These are phyloP conservation scores for Ascomycota sp. DNA, from an alignment of 2,329 filamentous ascomycete species.

Conservation along the genomic window DNA sequence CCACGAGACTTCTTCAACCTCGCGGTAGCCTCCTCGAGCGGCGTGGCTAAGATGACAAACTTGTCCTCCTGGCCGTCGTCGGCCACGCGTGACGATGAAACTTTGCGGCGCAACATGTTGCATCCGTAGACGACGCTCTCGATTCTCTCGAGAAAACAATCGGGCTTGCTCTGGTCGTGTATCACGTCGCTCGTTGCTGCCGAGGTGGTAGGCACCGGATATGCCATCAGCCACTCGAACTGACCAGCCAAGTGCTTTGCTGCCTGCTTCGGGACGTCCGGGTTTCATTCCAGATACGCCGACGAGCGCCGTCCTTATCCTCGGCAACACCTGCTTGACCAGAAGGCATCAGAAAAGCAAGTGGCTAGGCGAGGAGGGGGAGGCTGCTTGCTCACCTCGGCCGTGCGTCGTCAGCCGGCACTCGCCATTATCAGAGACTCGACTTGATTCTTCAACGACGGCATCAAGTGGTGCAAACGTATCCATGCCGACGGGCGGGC, in stretches of 20 bases:
- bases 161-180: no score
- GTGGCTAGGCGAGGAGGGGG: no score
- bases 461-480: conserved; percentile 14
- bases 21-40: conserved; percentile 10
- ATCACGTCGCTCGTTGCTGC: no score
- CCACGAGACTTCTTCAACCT: conserved; percentile 5
- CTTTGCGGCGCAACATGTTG: conserved; percentile 26
- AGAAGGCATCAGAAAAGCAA: no score
- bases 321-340: no score
- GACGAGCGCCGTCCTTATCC: conserved; percentile 7
- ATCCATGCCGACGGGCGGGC: conserved; percentile 11
- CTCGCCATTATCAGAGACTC: neutral
- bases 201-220: conserved; percentile 10
- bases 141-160: no score
- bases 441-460: conserved; percentile 11
- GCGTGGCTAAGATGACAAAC: conserved; percentile 27
- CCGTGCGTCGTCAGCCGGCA: neutral
- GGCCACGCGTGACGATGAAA: no score
- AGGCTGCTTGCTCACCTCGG: neutral
- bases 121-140: conserved; percentile 24
- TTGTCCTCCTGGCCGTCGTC: conserved; percentile 8
- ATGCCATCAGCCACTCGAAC: conserved; percentile 28
- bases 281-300: conserved; percentile 6
- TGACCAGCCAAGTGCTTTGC: conserved; percentile 24
- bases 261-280: conserved; percentile 13